Conservation (phyloP, 2,329 filamentous ascomycete species). For the Cryphonectria japonica region DNA sequence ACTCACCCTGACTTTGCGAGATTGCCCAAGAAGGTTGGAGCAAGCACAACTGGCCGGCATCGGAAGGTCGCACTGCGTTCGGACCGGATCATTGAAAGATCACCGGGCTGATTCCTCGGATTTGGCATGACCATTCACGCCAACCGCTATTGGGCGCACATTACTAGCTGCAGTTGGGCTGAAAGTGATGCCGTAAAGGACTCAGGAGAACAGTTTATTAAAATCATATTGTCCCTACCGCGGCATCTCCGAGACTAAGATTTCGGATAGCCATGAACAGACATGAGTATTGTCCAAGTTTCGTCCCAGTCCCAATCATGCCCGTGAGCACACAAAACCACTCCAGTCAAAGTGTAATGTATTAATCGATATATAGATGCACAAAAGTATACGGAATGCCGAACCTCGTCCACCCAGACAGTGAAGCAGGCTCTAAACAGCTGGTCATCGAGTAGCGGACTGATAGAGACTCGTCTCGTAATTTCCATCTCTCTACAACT, state of each 20-base stretch:
- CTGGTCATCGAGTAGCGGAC: neutral
- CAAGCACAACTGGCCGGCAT: neutral
- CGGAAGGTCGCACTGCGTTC: slow-evolving; percentile 24
- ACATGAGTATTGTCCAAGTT: neutral
- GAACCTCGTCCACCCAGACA: neutral
- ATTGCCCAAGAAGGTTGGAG: neutral
- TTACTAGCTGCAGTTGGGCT: neutral
- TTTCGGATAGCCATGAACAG: neutral
- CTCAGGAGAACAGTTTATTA: neutral
- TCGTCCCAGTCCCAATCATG: neutral
- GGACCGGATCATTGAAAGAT: neutral
- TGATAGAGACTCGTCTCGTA: neutral
- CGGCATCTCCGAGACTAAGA: too few relatives aligned
- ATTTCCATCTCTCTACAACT: neutral
- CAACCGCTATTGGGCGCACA: neutral
- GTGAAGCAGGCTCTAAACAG: neutral
- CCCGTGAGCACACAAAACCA: neutral
- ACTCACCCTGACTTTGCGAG: neutral
- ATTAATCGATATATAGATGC: neutral
- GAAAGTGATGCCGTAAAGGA: neutral
- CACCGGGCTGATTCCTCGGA: neutral
- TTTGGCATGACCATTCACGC: neutral
- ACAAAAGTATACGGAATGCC: neutral
- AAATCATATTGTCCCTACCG: neutral
- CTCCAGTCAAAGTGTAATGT: neutral